Evolutionary conservation across 208 protist species (phyloP).

Genomic region (Naegleria lovaniensis): DNA sequence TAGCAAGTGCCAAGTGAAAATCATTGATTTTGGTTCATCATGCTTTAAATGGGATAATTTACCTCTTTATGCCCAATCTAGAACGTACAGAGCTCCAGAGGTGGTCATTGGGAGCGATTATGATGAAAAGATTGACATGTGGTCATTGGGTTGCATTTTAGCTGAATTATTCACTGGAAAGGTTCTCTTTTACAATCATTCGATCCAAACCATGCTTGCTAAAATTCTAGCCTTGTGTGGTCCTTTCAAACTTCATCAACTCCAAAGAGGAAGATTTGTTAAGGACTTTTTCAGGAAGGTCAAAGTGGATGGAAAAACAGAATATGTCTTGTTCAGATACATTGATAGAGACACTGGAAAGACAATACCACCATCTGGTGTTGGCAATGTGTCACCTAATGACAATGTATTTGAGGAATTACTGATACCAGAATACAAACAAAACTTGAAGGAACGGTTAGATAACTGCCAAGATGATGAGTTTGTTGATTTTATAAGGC

Average conservation of each 20-base stretch:
- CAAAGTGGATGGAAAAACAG: constrained; percentile 57
- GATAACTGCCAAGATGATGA: constrained; percentile 42
- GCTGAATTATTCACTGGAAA: constrained; percentile 81
- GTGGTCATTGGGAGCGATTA: constrained; percentile 84
- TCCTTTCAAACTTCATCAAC: constrained; percentile 67
- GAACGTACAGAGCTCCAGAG: constrained; percentile 84
- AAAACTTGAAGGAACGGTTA: not conserved
- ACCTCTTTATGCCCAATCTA: constrained; percentile 83
- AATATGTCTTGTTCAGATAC: constrained; percentile 41
- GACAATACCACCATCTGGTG: not conserved
- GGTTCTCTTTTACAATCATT: constrained; percentile 86
- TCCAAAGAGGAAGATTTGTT: constrained; percentile 74
- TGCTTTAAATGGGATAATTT: constrained; percentile 88
- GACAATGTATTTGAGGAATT: not conserved
- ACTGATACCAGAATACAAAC: not conserved
- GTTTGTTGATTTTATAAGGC: constrained; percentile 76
- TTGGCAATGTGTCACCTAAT: not conserved
- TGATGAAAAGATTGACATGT: constrained; percentile 86
- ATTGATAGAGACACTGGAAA: constrained; percentile 46
- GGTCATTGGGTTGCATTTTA: constrained; percentile 86
- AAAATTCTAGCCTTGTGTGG: constrained; percentile 79
- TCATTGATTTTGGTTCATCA: constrained; percentile 90
- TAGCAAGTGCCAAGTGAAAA: constrained; percentile 81
- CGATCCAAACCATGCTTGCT: constrained; percentile 82
- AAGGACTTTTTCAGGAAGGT: constrained; percentile 77